Base-by-base conservation (phyloP, 1,139 yeast species). In the Eremothecium coryli region DNA sequence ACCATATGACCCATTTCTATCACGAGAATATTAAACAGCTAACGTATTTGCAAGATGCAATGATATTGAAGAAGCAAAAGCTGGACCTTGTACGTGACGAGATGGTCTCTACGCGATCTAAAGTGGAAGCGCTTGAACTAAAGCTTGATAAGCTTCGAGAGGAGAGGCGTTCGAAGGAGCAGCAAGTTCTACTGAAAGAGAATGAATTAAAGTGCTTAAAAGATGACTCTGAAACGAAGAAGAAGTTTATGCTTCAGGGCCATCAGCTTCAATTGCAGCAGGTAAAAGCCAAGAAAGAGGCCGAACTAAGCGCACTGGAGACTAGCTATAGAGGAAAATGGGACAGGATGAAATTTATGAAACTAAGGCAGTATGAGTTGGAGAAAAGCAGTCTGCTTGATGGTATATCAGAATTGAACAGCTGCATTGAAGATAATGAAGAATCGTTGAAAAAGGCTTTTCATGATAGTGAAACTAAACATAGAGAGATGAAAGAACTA, bases 181-280 rank as follows among this genome's bases (percentile, higher is more conserved):
- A 56, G 36, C 45, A 52, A 30, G 29, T 53, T 4, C 60, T 57
- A 35, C 58, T 61, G 18, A 65, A 66, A 28, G 52, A 63, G 37
- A 65, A 62, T 48, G 69, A 66, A 35, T 44, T 68, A 7, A 65
- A 64, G 11, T 65, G 61, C 33, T 54, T 61, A 14, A 49, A 62
- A 2, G 61, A 58, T 2, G 65, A 64, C 26, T 15, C 48, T 54
- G 38, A 39, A 38, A 44, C 46, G 7, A 50, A 42, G 30, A 43
- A 26, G 54, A 61, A 23, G 21, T 48, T 44, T 23, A 42, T 69
- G 29, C 52, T 56, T n/a, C 50, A 58, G 24, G 64, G 64, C 24
- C 62, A 53, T 40, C 62, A 62, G 16, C 41, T 65, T 23, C 56
- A 64, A 29, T 42, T 57, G 22, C 54, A 63, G 31, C 59, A 64